phyloP scores from a whole-genome alignment of 768 basidiomycete species.

The Sporobolomyces pararoseus region DNA sequence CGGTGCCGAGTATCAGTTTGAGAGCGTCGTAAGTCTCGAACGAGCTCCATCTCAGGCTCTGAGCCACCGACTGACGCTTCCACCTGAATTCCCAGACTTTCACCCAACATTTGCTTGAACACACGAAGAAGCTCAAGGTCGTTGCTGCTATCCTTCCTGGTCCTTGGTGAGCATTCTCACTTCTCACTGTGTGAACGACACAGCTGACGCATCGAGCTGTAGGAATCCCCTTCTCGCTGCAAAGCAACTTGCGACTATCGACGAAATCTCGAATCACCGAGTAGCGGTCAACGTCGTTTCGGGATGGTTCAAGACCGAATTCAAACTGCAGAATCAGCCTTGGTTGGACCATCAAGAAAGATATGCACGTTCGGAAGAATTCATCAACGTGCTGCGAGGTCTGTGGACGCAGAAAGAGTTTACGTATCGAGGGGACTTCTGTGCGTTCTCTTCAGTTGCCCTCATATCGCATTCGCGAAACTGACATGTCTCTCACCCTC shows the following conservation, averaged over 20 bases:
- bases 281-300: neutral
- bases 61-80: too few relatives aligned
- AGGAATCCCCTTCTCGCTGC: constrained; percentile 13
- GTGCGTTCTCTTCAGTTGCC: too few relatives aligned
- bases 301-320: constrained; percentile 14
- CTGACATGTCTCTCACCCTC: too few relatives aligned
- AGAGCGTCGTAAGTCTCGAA: neutral
- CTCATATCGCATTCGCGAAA: too few relatives aligned
- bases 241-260: constrained; percentile 1
- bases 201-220: too few relatives aligned
- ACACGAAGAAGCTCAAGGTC: neutral
- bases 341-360: constrained; percentile 5
- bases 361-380: neutral
- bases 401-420: constrained; percentile 10
- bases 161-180: neutral
- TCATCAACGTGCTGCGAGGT: neutral
- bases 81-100: neutral
- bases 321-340: constrained; percentile 3
- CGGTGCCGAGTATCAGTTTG: constrained; percentile 3
- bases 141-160: constrained; percentile 3
- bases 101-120: constrained; percentile 3
- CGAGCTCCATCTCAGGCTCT: too few relatives aligned
- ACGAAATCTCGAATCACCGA: neutral
- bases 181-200: too few relatives aligned
- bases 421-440: constrained; percentile 5